A percentile compares a stretch with the other conserved stretches of the same genome.
Conservation (phyloP, 2,329 filamentous ascomycete species). For the Cryphonectria carpinicola region DNA sequence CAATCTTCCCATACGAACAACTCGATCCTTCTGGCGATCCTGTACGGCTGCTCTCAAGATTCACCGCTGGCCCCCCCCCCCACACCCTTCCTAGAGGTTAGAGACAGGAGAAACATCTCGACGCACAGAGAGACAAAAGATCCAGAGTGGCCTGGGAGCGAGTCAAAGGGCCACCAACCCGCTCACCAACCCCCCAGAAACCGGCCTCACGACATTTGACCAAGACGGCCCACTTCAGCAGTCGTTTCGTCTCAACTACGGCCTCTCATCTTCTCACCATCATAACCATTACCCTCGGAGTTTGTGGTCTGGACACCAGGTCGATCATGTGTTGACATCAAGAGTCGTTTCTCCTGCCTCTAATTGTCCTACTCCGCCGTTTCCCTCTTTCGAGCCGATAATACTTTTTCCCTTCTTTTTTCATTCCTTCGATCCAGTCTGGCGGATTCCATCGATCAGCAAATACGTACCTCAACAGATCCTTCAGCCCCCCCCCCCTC, state of each 20-base stretch:
- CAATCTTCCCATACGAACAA: constrained; percentile 17
- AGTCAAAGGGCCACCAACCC: constrained; percentile 15
- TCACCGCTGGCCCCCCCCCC: constrained; percentile 1
- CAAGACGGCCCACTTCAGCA: constrained; percentile 27
- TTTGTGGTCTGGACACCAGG: constrained; percentile 24
- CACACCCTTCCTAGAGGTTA: neutral
- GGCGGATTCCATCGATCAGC: constrained; percentile 24
- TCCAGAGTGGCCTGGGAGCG: neutral
- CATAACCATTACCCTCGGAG: constrained; percentile 22
- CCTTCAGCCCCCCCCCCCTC: constrained; percentile 14
- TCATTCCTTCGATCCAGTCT: constrained; percentile 22
- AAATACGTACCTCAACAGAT: constrained; percentile 20
- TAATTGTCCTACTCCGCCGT: constrained; percentile 19
- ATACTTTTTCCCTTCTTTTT: neutral
- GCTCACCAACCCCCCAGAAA: constrained; percentile 14
- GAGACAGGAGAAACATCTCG: constrained; percentile 7
- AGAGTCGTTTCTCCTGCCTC: constrained; percentile 14
- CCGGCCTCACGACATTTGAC: constrained; percentile 21
- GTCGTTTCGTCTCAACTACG: constrained; percentile 27
- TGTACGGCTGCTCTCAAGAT: constrained; percentile 16
- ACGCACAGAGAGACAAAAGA: neutral
- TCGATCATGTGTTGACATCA: constrained; percentile 30
- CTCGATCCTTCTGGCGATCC: constrained; percentile 24
- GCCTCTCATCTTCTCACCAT: constrained; percentile 18
- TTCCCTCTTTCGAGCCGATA: constrained; percentile 19